phyloP scores from a whole-genome alignment of 1,284 basidiomycete species.

The Cutaneotrichosporon sp. region DNA sequence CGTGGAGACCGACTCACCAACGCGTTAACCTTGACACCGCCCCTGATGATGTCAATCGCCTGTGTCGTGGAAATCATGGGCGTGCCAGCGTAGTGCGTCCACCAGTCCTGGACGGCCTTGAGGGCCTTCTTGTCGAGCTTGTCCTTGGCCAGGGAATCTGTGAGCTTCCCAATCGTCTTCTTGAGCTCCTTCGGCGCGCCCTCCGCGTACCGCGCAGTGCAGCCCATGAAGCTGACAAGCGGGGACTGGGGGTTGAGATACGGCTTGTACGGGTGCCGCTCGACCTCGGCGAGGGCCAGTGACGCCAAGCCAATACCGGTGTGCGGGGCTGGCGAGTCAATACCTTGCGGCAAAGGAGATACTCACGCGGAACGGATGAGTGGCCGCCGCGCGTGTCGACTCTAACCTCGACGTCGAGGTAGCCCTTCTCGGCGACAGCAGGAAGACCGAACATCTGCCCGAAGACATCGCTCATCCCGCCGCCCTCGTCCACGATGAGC shows the following conservation, averaged over 20 bases:
- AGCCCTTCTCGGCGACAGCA: conserved; percentile 62
- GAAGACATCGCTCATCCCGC: conserved; percentile 23
- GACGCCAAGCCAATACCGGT: conserved; percentile 46
- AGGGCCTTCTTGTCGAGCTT: conserved; percentile 35
- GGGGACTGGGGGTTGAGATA: conserved; percentile 29
- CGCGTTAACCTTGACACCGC: conserved; percentile 45
- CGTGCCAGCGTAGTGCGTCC: conserved; percentile 19
- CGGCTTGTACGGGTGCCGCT: conserved; percentile 36
- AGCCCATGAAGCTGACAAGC: conserved; percentile 26
- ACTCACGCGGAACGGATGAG: conserved; percentile 56
- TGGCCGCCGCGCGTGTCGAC: conserved; percentile 62
- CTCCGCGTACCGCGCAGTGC: conserved; percentile 31
- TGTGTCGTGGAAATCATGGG: conserved; percentile 40
- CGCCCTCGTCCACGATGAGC: conserved; percentile 55
- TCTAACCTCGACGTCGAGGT: conserved; percentile 56
- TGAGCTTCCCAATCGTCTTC: conserved; percentile 24
- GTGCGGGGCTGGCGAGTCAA: conserved; percentile 29
- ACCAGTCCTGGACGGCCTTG: conserved; percentile 30
- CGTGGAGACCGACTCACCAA: too few relatives aligned
- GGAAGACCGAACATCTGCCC: conserved; percentile 52
- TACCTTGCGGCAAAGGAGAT: background rate
- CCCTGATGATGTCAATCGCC: conserved; percentile 43
- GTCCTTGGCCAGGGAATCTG: conserved; percentile 17
- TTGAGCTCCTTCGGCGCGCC: conserved; percentile 22
- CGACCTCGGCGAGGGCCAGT: conserved; percentile 38